Base-by-base conservation (phyloP, 768 basidiomycete species). In the Dendrothele bispora region DNA sequence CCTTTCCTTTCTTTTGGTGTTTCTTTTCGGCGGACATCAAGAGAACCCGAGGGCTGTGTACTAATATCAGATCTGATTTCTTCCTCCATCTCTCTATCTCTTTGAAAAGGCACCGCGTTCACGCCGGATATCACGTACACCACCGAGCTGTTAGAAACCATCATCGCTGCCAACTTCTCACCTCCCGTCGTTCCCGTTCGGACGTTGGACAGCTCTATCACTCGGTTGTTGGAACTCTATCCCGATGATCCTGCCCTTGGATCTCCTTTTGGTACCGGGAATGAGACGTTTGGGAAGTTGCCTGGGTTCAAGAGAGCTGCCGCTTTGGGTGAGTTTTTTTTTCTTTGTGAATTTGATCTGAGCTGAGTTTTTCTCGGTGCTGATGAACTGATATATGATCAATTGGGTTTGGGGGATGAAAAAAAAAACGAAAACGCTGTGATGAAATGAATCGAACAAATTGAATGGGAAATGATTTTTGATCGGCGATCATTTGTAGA, bases 31-130 rank as follows among this genome's bases (percentile, higher is more conserved):
- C n/a, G n/a, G n/a, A n/a, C n/a, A n/a, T n/a, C n/a, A n/a, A n/a
- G n/a, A n/a, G n/a, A n/a, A n/a, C n/a, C n/a, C n/a, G n/a, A n/a
- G n/a, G n/a, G n/a, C n/a, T 26, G 17, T 26, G 7, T 26, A 4
- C 24, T 3, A 2, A 11, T 38, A n/a, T 3, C 20, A 11, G 6
- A 27, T 15, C 24, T 12, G 7, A 10, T 12, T 17, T 11, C n/a
- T 2, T n/a, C n/a, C n/a, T n/a, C n/a, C n/a, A n/a, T n/a, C n/a
- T n/a, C n/a, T n/a, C n/a, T n/a, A n/a, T n/a, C n/a, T n/a, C n/a
- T n/a, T n/a, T n/a, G n/a, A n/a, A 2, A n/a, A 75, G 73, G 68
- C 1, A 74, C 73, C 1, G 1, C 42, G 3, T 70, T 70, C 28
- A 61, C 58, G 1, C 30, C 50, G 5, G 40, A 41, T 11, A 51